Percentiles rank a stretch among this genome's conserved stretches.
These are phyloP conservation scores for Haplographium delicatum DNA, from an alignment of 495 filamentous ascomycete species.

Conservation along the genomic window DNA sequence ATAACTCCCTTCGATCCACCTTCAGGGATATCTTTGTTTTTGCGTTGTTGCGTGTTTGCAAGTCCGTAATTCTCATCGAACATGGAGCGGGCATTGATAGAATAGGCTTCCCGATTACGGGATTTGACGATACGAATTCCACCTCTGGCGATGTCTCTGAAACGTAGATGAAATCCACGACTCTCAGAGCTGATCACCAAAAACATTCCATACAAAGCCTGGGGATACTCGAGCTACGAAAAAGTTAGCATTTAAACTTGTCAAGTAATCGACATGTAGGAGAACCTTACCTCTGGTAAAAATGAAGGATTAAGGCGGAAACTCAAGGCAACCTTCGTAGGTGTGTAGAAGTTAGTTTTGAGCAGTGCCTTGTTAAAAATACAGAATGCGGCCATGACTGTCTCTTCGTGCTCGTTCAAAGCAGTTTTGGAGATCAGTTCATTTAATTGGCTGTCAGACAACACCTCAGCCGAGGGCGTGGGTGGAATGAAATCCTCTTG, in stretches of 20 bases:
- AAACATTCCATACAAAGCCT: slow-evolving; percentile 96
- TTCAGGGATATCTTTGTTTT: slow-evolving; percentile 99
- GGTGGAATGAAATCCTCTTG: slow-evolving; percentile 64
- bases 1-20: slow-evolving; percentile 98
- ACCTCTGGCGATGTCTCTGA: slow-evolving; percentile 94
- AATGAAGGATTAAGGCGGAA: slow-evolving; percentile 89
- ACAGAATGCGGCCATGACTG: slow-evolving; percentile 96
- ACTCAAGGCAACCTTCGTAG: slow-evolving; percentile 95
- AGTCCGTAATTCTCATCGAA: slow-evolving; percentile 99
- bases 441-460: slow-evolving; percentile 74
- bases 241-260: too few relatives aligned
- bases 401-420: slow-evolving; percentile 90
- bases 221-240: slow-evolving; percentile 95
- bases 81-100: slow-evolving; percentile 90
- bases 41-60: slow-evolving; percentile 96
- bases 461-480: slow-evolving; percentile 60
- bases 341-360: slow-evolving; percentile 99
- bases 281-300: slow-evolving; percentile 75
- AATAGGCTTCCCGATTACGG: slow-evolving; percentile 86
- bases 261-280: too few relatives aligned
- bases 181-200: slow-evolving; percentile 95
- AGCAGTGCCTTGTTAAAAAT: slow-evolving; percentile 86
- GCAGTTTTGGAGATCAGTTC: slow-evolving; percentile 76
- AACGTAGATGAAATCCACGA: slow-evolving; percentile 93
- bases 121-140: slow-evolving; percentile 99